Evolutionary conservation across 2,329 filamentous ascomycete species (phyloP).

Genomic region (Colletotrichum lini): DNA sequence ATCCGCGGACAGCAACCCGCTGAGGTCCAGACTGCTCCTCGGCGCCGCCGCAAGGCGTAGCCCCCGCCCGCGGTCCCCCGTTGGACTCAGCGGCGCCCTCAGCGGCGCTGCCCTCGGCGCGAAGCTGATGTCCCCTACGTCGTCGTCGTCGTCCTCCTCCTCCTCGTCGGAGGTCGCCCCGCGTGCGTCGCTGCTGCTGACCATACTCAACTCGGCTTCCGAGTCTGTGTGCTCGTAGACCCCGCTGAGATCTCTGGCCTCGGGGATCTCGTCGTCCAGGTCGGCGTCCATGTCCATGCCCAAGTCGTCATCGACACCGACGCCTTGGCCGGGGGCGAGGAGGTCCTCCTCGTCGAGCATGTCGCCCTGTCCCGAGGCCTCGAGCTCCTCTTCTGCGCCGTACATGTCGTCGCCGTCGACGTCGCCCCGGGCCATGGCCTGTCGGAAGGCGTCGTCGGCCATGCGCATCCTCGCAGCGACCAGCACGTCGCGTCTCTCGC

Average conservation of each 20-base stretch:
- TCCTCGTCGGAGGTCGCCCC: constrained; percentile 44
- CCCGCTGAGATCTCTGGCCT: constrained; percentile 66
- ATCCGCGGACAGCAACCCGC: constrained; percentile 68
- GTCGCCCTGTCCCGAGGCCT: constrained; percentile 70
- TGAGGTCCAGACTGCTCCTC: constrained; percentile 69
- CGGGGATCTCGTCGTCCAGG: constrained; percentile 79
- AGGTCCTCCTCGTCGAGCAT: constrained; percentile 77
- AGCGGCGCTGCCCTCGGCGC: constrained; percentile 53
- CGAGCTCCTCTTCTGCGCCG: constrained; percentile 66
- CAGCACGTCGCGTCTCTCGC: constrained; percentile 64
- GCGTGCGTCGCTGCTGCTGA: constrained; percentile 52
- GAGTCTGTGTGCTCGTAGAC: constrained; percentile 86
- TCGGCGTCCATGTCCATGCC: constrained; percentile 76
- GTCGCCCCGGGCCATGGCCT: constrained; percentile 68
- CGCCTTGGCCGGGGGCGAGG: constrained; percentile 33
- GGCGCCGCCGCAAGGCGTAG: constrained; percentile 33
- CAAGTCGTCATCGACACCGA: constrained; percentile 47
- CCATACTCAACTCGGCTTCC: constrained; percentile 73
- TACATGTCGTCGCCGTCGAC: constrained; percentile 65
- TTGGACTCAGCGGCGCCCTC: constrained; percentile 56
- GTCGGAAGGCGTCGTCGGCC: constrained; percentile 73
- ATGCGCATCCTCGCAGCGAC: constrained; percentile 65
- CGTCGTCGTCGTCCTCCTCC: constrained; percentile 44
- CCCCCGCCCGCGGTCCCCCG: constrained; percentile 49
- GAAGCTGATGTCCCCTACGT: constrained; percentile 54